A percentile compares a stretch with the other conserved stretches of the same genome.
These are phyloP conservation scores for Chrysoporthe deuterocubensis DNA, from an alignment of 2,329 filamentous ascomycete genomes.

Conservation along the genomic window DNA sequence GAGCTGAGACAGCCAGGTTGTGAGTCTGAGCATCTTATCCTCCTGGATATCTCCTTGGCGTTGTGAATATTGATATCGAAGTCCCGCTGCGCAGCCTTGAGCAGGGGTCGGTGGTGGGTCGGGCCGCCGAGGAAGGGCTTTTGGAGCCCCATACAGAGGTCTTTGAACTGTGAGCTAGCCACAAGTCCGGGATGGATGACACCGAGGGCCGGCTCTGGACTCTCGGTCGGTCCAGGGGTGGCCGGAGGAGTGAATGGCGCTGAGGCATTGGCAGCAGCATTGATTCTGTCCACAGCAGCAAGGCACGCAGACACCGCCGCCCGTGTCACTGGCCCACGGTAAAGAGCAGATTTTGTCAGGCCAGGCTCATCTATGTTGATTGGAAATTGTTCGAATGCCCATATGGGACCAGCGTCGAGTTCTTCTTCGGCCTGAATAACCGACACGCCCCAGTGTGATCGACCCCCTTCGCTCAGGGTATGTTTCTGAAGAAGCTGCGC, in stretches of 20 bases:
- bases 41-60: conserved; percentile 44
- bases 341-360: conserved; percentile 46
- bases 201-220: conserved; percentile 1
- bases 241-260: conserved; percentile 30
- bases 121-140: conserved; percentile 43
- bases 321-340: conserved; percentile 43
- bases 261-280: conserved; percentile 33
- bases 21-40: conserved; percentile 46
- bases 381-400: conserved; percentile 48
- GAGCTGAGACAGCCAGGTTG: conserved; percentile 46
- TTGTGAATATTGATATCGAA: conserved; percentile 42
- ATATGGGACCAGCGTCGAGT: conserved; percentile 48
- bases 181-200: conserved; percentile 34
- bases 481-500: conserved; percentile 36
- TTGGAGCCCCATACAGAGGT: conserved; percentile 39
- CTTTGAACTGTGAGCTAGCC: conserved; percentile 35
- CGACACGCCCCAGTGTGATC: conserved; percentile 47
- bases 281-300: conserved; percentile 43
- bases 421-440: conserved; percentile 45
- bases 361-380: conserved; percentile 44
- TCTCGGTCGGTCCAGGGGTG: conserved; percentile 12
- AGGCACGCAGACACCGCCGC: conserved; percentile 43
- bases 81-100: conserved; percentile 44
- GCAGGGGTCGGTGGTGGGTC: conserved; percentile 42
- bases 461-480: conserved; percentile 36